Evolutionary conservation across 768 basidiomycete species (phyloP), one percentile per base, ranked within the genome.

Genomic region (Tricholoma bakamatsutake): DNA sequence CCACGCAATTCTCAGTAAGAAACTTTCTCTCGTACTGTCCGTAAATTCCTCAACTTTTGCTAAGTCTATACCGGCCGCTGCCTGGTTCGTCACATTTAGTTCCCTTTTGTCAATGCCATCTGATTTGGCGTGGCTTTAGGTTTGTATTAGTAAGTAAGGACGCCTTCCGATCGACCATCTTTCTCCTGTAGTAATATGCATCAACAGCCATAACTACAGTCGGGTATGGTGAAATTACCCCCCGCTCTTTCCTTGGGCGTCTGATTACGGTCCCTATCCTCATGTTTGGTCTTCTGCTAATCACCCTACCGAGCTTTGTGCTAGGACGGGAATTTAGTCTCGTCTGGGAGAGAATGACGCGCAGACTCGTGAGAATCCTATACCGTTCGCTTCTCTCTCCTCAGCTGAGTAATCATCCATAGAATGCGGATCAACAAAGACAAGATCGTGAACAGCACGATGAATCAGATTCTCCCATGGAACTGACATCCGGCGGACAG

Each of bases 181-280:
- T 37, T 8, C 7, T 42, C 10, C 21, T 24, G 24, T 51, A 58
- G 1, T 59, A 46, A 1, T 35, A 51, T 24, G 30, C 61, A 28
- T 37, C 39, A n/a, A 13, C 57, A 88, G 87, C 93, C 0, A 93
- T 94, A 59, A 88, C 88, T 2, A 94, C 93, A 0, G 90, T 93
- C 1, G 91, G 93, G 11, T 96, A 93, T 62, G 93, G 93, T 35
- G 93, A 96, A 69, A 90, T 94, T 53, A 91, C 90, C 0, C 93
- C 93, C 0, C 82, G 89, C 11, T 91, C 91, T 1, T 85, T 88
- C 68, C 76, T 95, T n/a, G 93, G 93, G 0, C 85, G 91, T 2
- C 73, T 95, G 34, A 75, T 96, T 61, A 93, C 93, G 0, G 73
- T 95, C 1, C 93, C 93, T 0, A 79, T 97, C 17, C 83, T 97